phyloP scores from a whole-genome alignment of 495 filamentous ascomycete genomes.

The Tuber melanosporum region DNA sequence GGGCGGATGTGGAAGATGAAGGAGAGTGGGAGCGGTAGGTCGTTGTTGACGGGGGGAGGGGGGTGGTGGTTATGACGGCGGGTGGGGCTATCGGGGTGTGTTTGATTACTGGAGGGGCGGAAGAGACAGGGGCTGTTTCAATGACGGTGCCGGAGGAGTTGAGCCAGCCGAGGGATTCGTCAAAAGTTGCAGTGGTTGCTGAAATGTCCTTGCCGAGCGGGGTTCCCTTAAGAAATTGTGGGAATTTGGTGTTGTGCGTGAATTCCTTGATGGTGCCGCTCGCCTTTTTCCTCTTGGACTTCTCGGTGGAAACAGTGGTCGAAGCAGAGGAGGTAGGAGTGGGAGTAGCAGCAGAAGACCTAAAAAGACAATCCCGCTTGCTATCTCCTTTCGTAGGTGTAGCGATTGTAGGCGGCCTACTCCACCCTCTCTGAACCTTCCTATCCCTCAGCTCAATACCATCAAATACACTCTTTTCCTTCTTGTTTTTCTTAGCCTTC shows the following conservation, averaged over 20 bases:
- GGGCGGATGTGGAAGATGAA: slow-evolving; percentile 31
- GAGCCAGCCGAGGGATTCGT: slow-evolving; percentile 5
- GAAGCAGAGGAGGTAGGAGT: slow-evolving; percentile 5
- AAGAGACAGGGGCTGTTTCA: not conserved
- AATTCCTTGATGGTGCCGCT: slow-evolving; percentile 71
- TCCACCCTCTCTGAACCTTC: slow-evolving; percentile 88
- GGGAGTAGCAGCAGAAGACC: slow-evolving; percentile 20
- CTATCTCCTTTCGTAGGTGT: slow-evolving; percentile 46
- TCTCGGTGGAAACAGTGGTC: slow-evolving; percentile 27
- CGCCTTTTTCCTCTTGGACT: slow-evolving; percentile 51
- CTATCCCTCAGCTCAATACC: slow-evolving; percentile 68
- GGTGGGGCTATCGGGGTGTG: slow-evolving; percentile 11
- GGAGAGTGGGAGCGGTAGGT: slow-evolving; percentile 3
- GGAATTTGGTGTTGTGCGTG: slow-evolving; percentile 71
- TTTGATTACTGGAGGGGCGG: not conserved
- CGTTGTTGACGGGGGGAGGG: slow-evolving; percentile 21
- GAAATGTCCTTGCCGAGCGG: slow-evolving; percentile 42
- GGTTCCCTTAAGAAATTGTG: slow-evolving; percentile 60
- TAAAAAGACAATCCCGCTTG: slow-evolving; percentile 34
- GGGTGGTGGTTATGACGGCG: slow-evolving; percentile 13
- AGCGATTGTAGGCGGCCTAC: slow-evolving; percentile 48
- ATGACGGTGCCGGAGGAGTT: not conserved
- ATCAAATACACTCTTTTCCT: slow-evolving; percentile 55
- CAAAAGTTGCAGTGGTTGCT: slow-evolving; percentile 10
- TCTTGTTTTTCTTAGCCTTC: slow-evolving; percentile 50